Base-by-base conservation (phyloP, 2,329 filamentous ascomycete genomes). In the Botrytis aclada region DNA sequence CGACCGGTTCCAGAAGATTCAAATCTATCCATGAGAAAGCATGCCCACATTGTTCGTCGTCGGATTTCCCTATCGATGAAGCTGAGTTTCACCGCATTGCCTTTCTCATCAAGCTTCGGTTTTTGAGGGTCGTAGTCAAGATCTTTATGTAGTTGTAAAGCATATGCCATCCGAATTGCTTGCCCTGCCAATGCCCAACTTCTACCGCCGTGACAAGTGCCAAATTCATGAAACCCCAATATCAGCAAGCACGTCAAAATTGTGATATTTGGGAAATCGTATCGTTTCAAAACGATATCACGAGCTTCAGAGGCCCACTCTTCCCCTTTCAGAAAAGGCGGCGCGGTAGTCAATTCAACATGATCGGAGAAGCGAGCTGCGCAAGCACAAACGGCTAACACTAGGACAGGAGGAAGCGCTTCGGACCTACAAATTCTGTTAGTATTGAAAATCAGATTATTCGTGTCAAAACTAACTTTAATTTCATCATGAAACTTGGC, bases 101-200 rank as follows among this genome's bases (percentile, higher is more conserved):
- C 70, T 7, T 29, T 34, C n/a, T 69, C 51, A 29, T 56, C 37
- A 41, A 37, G n/a, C 58, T 88, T 88, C n/a, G 86, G 85, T n/a
- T 87, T 87, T 51, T 89, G 83, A 0, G 93, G 92, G 77, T 97
- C 94, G 79, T 92, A 89, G 75, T 97, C 94, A 41, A 97, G 86
- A 81, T 98, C 96, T 80, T 92, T 93, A 83, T 99, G 96, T 41
- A 99, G 84, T 81, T 98, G 95, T 63, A 99, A 85, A 22, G 96
- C 96, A 82, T 97, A 98, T 14, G 95, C 96, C 96, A 98, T 98
- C 56, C 96, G 89, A 79, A 97, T 94, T 22, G 95, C 96, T 85
- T 97, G 95, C 1, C 96, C 96, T 29, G 95, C 95, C 75, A 98
- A 89, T 74, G 97, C 93, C 96, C 96, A 99, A 81, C 95, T 98